phyloP scores from a whole-genome alignment of 2,329 filamentous ascomycete genomes.

The Fusarium azukiicola region DNA sequence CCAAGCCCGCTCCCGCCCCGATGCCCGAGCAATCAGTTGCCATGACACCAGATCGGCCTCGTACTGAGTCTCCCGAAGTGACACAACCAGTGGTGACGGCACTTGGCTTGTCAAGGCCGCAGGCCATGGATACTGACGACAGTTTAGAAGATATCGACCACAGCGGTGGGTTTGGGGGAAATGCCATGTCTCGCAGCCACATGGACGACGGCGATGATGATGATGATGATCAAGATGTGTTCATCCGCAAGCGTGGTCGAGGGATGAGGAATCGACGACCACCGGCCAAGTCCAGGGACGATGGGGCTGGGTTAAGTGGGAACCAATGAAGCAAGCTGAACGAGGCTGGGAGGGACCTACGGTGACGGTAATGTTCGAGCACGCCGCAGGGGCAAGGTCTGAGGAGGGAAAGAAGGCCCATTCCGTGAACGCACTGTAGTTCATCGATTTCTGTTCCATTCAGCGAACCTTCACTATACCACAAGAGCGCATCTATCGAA shows the following conservation, averaged over 20 bases:
- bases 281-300: too few relatives aligned
- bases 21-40: constrained; percentile 19
- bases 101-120: constrained; percentile 14
- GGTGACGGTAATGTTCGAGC: background rate
- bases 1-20: constrained; percentile 40
- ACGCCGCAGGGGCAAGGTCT: background rate
- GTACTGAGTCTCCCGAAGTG: constrained; percentile 33
- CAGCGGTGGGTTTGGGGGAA: constrained; percentile 52
- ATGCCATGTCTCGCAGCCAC: constrained; percentile 34
- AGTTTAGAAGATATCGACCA: constrained; percentile 57
- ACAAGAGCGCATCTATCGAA: background rate
- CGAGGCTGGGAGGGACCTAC: background rate
- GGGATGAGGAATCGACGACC: too few relatives aligned
- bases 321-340: too few relatives aligned
- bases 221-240: constrained; percentile 58
- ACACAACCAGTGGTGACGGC: constrained; percentile 28
- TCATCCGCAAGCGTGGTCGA: constrained; percentile 45
- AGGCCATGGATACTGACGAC: constrained; percentile 22
- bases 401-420: background rate
- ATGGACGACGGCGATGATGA: constrained; percentile 57
- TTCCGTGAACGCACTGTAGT: background rate
- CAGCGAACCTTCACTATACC: background rate
- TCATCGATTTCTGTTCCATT: background rate
- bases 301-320: too few relatives aligned
- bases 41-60: constrained; percentile 30